Evolutionary conservation across 2,329 filamentous ascomycete genomes (phyloP), one percentile per base, ranked within the genome.

Genomic region (Aspergillus ochraceoroseus): DNA sequence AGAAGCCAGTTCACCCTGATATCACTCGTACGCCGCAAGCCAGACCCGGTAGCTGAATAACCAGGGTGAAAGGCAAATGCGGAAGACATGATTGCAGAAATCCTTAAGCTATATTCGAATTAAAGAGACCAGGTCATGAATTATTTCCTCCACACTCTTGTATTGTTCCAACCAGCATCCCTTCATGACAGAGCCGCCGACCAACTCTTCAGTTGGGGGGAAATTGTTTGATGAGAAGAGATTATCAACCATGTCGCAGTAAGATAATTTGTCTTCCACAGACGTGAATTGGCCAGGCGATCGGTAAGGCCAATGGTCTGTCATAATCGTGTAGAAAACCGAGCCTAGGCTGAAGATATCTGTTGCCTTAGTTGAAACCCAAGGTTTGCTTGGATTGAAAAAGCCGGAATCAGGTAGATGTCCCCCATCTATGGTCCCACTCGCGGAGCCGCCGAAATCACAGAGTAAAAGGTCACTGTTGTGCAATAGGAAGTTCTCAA

Each of bases 341-440:
- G 15, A 32, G n/a, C 30, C 30, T n/a, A 32, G 17, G 13, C 30
- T 32, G 30, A 32, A 32, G 7, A 32, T 32, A 12, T 32, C 30
- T n/a, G 17, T 20, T n/a, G n/a, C n/a, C 8, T 8, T 20, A n/a
- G 30, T 32, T 3, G 30, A 32, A 15, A n/a, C 15, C 30, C 4
- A 20, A 20, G 30, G 15, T 6, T n/a, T 20, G 30, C 7, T 20
- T 6, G 30, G 30, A 20, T 32, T 32, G 8, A 7, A 32, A 18
- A 32, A 32, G 9, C 30, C 30, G 7, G 30, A 20, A n/a, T 32
- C 30, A 18, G 30, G 30, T 5, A 32, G 17, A 32, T 20, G 32
- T 8, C 32, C 11, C 7, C 32, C 32, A 14, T 33, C 19, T 12
- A 33, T 33, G 9, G 7, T 15, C 5, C 32, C 32, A 33, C 12